phyloP scores from a whole-genome alignment of 2,329 filamentous ascomycete genomes.

The Apiospora marii region DNA sequence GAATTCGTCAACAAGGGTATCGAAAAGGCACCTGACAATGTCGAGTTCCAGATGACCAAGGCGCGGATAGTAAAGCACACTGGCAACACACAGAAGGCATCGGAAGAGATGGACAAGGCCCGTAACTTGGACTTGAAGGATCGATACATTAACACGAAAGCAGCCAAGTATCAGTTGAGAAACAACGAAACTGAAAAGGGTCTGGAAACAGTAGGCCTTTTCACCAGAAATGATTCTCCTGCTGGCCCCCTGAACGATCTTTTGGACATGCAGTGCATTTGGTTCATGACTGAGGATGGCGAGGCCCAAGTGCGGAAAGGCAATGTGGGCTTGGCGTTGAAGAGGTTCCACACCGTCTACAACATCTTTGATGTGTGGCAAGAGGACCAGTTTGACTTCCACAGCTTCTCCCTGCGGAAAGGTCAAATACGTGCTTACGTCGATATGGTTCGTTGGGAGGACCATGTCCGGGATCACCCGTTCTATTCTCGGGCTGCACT shows the following conservation, averaged over 20 bases:
- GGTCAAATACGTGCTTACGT: conserved; percentile 95
- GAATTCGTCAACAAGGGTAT: conserved; percentile 86
- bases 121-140: conserved; percentile 87
- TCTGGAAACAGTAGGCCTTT: conserved; percentile 88
- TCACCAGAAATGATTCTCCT: conserved; percentile 88
- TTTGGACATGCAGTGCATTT: conserved; percentile 97
- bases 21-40: conserved; percentile 77
- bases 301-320: conserved; percentile 85
- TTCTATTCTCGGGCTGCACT: conserved; percentile 89
- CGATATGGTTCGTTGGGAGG: conserved; percentile 97
- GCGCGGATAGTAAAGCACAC: conserved; percentile 93
- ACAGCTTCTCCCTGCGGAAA: conserved; percentile 95
- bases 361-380: conserved; percentile 98
- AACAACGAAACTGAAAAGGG: conserved; percentile 90
- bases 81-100: conserved; percentile 80
- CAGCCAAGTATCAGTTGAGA: conserved; percentile 93
- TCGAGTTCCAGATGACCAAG: conserved; percentile 95
- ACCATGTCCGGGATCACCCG: conserved; percentile 87
- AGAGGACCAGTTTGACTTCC: conserved; percentile 99
- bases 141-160: conserved; percentile 97
- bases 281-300: conserved; percentile 95
- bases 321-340: conserved; percentile 85
- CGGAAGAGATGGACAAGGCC: conserved; percentile 88
- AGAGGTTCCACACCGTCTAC: conserved; percentile 87
- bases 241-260: conserved; percentile 91